These are phyloP conservation scores for Pseudogymnoascus sp. DNA, from an alignment of 2,329 filamentous ascomycete species.

Conservation along the genomic window DNA sequence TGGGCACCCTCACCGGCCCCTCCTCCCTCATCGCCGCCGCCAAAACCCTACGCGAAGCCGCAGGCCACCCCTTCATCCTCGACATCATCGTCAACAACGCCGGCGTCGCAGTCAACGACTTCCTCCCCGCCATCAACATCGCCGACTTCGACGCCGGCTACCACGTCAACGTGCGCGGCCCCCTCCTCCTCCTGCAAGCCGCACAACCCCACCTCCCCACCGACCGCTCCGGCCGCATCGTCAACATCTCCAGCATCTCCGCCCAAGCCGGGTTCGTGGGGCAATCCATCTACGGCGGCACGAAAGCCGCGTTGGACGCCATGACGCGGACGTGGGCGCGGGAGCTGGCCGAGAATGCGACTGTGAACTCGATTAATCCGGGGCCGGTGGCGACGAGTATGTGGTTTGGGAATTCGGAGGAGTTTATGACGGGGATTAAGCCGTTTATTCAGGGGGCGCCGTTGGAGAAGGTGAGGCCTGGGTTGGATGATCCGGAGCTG, in stretches of 20 bases:
- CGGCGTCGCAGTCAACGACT: slow-evolving; percentile 60
- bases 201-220: slow-evolving; percentile 60
- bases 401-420: slow-evolving; percentile 49
- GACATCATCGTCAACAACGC: slow-evolving; percentile 89
- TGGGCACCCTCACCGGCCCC: slow-evolving; percentile 55
- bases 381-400: slow-evolving; percentile 62
- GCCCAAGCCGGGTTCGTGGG: slow-evolving; percentile 49
- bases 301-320: slow-evolving; percentile 59
- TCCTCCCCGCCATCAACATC: slow-evolving; percentile 53
- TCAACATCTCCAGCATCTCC: slow-evolving; percentile 55
- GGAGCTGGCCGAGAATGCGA: slow-evolving; percentile 53
- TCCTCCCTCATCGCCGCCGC: slow-evolving; percentile 51
- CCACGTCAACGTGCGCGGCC: slow-evolving; percentile 74
- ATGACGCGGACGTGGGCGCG: slow-evolving; percentile 65
- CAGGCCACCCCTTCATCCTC: slow-evolving; percentile 55
- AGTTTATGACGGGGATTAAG: slow-evolving; percentile 52
- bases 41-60: slow-evolving; percentile 26
- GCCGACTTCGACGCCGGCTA: slow-evolving; percentile 67
- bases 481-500: slow-evolving; percentile 54
- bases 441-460: slow-evolving; percentile 59
- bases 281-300: slow-evolving; percentile 57
- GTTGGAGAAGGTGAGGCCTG: slow-evolving; percentile 50
- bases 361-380: slow-evolving; percentile 60
- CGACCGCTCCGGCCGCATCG: slow-evolving; percentile 59
- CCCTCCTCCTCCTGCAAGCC: slow-evolving; percentile 70